Evolutionary conservation across 306 rosid genomes (phyloP).

Genomic region (Gleditsia sinensis): DNA sequence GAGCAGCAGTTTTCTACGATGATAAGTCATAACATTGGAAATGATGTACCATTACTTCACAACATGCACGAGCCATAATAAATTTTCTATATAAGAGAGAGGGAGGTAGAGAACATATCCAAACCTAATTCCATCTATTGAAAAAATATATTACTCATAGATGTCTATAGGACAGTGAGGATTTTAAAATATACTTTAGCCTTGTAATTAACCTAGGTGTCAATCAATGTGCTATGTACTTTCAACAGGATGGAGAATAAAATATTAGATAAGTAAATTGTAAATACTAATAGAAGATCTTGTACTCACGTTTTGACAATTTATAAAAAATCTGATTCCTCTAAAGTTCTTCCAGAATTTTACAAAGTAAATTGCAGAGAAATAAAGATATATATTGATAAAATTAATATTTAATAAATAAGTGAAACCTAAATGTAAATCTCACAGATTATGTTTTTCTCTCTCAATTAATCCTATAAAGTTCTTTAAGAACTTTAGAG

Average conservation of each 20-base stretch:
- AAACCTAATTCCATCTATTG: conserved; percentile 5
- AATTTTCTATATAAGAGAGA: not conserved
- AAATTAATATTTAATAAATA: too few relatives aligned
- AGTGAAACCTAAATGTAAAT: too few relatives aligned
- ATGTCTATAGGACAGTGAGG: not conserved
- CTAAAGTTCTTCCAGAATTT: too few relatives aligned
- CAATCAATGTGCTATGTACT: not conserved
- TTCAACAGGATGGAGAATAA: conserved; percentile 18
- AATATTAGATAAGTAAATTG: conserved; percentile 10
- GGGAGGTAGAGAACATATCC: conserved; percentile 22
- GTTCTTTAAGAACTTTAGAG: too few relatives aligned
- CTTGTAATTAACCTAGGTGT: conserved; percentile 8
- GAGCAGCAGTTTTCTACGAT: conserved; percentile 57
- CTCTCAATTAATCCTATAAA: too few relatives aligned
- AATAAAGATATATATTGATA: too few relatives aligned
- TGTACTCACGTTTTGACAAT: not conserved
- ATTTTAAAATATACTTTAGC: conserved; percentile 1
- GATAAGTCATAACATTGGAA: conserved; percentile 30
- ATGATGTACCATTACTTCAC: conserved; percentile 8
- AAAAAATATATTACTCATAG: not conserved
- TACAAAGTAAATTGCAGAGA: too few relatives aligned
- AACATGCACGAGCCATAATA: conserved; percentile 25
- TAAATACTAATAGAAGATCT: not conserved
- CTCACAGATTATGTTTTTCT: too few relatives aligned
- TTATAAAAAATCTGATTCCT: too few relatives aligned